Base-by-base conservation (phyloP, 495 filamentous ascomycete genomes). In the Letharia columbiana region DNA sequence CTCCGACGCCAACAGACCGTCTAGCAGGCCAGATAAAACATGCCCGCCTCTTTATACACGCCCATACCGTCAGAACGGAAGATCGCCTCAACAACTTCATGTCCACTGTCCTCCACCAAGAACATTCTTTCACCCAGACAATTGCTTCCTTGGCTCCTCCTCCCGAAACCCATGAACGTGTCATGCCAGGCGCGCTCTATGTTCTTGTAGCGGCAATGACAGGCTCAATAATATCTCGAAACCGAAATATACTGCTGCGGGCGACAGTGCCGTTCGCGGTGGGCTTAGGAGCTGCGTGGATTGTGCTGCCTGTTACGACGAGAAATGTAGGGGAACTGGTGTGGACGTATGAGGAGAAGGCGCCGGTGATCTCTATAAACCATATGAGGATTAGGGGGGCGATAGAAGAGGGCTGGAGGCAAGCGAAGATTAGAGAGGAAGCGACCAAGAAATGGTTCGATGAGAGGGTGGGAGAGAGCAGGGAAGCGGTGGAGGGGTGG, bases 151-250 rank as follows among this genome's bases (percentile, higher is more conserved):
- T 98, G 13, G 92, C 91, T 45, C 94, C 94, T 33, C 80, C 91
- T 15, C 85, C 86, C 65, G 87, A 91, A 73, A 87, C 84, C 60
- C 86, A 87, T 68, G 94, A 98, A 78, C 84, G 84, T 70, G 81
- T 98, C 20, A 84, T 96, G 73, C 94, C 94, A 37, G 91, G 92
- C 8, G 76, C 85, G 47, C 82, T 97, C 67, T 97, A 97, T 78
- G 91, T 96, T 45, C 84, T 96, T 18, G 91, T 98, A 4, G 84
- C 91, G 15, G 86, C 89, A 66, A 96, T 98, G 91, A 88, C 92
- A 41, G 92, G 92, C 68, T 89, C 85, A 69, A 97, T 98, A 73
- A 78, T 96, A 40, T 82, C 89, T 56, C 84, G 94, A 61, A 94
- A 95, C 79, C 85, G 93, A 54, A 90, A 89, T 69, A 80, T 96